A percentile compares a stretch with the other conserved stretches of the same genome.
Conservation (phyloP, 1,139 yeast species). For the Saccharomyces hybrid region DNA sequence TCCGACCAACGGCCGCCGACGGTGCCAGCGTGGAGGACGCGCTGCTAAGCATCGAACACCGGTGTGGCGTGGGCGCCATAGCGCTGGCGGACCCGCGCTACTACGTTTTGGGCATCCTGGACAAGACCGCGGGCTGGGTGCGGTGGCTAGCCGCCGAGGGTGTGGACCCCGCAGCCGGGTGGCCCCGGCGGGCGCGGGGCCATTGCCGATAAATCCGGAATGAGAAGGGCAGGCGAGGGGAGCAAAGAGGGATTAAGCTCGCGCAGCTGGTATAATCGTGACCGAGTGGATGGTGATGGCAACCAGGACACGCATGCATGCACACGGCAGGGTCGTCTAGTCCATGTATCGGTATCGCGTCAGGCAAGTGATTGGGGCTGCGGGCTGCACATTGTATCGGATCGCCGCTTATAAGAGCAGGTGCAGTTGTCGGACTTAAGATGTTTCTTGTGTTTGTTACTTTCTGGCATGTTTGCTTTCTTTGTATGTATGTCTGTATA, state of each 20-base stretch:
- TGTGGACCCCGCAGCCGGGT: neutral
- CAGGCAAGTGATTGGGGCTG: neutral
- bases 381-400: neutral
- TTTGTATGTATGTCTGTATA: neutral
- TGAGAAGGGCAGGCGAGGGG: neutral
- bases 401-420: neutral
- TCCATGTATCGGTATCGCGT: neutral
- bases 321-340: neutral
- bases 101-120: slow-evolving; percentile 17
- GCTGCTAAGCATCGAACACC: slow-evolving; percentile 9
- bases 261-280: neutral
- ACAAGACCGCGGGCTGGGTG: slow-evolving; percentile 7
- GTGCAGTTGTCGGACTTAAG: neutral
- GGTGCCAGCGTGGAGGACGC: slow-evolving; percentile 6
- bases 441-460: neutral
- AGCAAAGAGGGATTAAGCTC: neutral
- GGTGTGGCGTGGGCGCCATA: slow-evolving; percentile 3
- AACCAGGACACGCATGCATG: neutral
- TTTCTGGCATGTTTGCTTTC: neutral
- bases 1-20: neutral
- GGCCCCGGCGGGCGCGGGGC: slow-evolving; percentile 1
- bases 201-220: neutral
- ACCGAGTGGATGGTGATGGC: neutral
- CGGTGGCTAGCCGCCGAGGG: slow-evolving; percentile 2
- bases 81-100: slow-evolving; percentile 5